Conservation (phyloP, 768 basidiomycete species). For the Tubosaeta sp. region DNA sequence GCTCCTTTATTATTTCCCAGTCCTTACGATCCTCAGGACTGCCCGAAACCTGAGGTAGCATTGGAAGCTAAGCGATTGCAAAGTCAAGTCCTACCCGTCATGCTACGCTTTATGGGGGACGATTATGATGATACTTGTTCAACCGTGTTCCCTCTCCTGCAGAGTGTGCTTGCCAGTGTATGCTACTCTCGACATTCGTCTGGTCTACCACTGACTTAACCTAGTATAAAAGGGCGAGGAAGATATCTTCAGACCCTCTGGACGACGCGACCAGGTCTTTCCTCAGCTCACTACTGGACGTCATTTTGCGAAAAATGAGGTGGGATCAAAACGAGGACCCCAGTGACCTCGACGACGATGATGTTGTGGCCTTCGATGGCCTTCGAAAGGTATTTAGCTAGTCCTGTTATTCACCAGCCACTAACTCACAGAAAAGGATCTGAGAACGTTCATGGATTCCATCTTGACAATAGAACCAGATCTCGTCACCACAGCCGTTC, state of each 20-base stretch:
- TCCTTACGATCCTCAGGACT: constrained; percentile 44
- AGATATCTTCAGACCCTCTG: constrained; percentile 55
- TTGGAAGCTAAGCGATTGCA: constrained; percentile 62
- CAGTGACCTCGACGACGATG: constrained; percentile 86
- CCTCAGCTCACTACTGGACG: constrained; percentile 69
- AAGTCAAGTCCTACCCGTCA: constrained; percentile 67
- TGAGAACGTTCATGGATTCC: constrained; percentile 83
- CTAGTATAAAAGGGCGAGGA: constrained; percentile 79
- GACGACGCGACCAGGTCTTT: constrained; percentile 71
- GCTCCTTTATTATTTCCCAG: not conserved
- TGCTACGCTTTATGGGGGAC: constrained; percentile 88
- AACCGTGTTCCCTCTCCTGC: constrained; percentile 78
- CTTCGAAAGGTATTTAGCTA: constrained; percentile 66
- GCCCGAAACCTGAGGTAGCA: constrained; percentile 52
- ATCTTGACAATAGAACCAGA: constrained; percentile 81
- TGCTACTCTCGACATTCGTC: constrained; percentile 21
- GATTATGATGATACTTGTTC: constrained; percentile 85
- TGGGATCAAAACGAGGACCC: constrained; percentile 82
- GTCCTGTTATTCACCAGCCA: constrained; percentile 1
- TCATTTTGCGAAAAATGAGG: constrained; percentile 82
- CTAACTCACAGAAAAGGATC: constrained; percentile 51
- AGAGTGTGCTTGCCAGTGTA: constrained; percentile 69
- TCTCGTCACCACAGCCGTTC: constrained; percentile 76
- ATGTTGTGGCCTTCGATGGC: constrained; percentile 73
- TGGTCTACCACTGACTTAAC: constrained; percentile 3